Evolutionary conservation across 108 stramenopile genomes (phyloP).

Genomic region (Nannochloropsis salina): DNA sequence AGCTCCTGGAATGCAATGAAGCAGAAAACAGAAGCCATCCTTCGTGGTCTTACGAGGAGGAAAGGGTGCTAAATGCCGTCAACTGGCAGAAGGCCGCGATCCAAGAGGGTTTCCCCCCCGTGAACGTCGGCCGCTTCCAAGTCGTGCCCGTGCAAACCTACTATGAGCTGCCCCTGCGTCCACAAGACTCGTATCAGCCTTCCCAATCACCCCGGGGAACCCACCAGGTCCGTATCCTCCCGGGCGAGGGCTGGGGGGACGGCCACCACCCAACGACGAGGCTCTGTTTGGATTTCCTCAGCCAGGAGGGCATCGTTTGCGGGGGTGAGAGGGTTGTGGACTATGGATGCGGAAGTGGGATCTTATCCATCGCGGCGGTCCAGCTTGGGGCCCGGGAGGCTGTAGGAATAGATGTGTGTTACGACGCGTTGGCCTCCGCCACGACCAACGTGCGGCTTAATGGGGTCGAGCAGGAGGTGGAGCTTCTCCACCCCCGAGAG

Average conservation of each 20-base stretch:
- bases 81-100: neutral
- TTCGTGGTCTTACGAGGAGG: neutral
- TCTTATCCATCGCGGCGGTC: neutral
- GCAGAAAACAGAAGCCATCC: neutral
- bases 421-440: neutral
- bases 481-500: conserved; percentile 27
- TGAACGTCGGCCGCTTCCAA: conserved; percentile 17
- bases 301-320: conserved; percentile 5
- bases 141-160: conserved; percentile 33
- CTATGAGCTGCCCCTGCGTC: neutral
- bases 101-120: conserved; percentile 19
- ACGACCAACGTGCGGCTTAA: conserved; percentile 25
- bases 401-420: conserved; percentile 17
- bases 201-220: neutral
- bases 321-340: conserved; percentile 23
- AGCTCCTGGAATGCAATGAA: neutral
- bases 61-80: neutral
- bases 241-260: conserved; percentile 44
- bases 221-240: conserved; percentile 27
- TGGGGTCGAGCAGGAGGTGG: conserved; percentile 23
- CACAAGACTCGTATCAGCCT: neutral
- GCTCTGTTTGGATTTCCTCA: conserved; percentile 37
- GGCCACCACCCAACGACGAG: conserved; percentile 35
- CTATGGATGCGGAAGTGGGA: neutral
- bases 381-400: neutral